Conservation (phyloP, 2,329 filamentous ascomycete species). For the Colletotrichum eremochloae region DNA sequence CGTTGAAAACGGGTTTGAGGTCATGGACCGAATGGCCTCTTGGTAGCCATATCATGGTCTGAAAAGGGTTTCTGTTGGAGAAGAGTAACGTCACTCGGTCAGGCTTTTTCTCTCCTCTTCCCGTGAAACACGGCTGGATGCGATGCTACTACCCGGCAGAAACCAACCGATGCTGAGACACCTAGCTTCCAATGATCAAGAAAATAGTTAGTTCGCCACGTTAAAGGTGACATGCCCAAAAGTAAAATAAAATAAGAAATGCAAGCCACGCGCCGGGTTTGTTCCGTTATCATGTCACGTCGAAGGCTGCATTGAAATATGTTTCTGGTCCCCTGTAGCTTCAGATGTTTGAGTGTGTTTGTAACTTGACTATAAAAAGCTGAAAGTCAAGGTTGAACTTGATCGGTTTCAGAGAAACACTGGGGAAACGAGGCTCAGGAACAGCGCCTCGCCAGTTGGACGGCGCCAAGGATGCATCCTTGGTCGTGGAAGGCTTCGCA, state of each 20-base stretch:
- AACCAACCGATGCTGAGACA: constrained; percentile 28
- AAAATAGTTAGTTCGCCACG: constrained; percentile 8
- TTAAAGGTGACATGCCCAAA: not conserved
- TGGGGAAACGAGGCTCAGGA: constrained; percentile 10
- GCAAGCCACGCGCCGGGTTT: not conserved
- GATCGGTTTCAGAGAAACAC: constrained; percentile 21
- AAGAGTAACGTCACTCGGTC: not conserved
- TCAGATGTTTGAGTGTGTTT: not conserved
- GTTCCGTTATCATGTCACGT: constrained; percentile 21
- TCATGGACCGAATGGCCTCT: not conserved
- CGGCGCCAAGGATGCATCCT: constrained; percentile 13
- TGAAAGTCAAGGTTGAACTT: constrained; percentile 10
- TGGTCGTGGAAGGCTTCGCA: constrained; percentile 12
- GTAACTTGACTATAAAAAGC: not conserved
- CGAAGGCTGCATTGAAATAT: not conserved
- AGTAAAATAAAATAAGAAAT: not conserved
- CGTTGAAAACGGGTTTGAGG: not conserved
- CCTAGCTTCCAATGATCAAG: not conserved
- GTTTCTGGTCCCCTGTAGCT: constrained; percentile 21
- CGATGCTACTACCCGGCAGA: constrained; percentile 16
- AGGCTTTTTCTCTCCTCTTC: not conserved
- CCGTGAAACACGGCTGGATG: constrained; percentile 13
- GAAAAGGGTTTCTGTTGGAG: not conserved
- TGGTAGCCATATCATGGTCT: not conserved
- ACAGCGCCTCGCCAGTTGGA: constrained; percentile 1